Percentiles rank a stretch among this genome's conserved stretches.
Evolutionary conservation across 2,329 filamentous ascomycete genomes (phyloP).

Genomic region (Berkeleyomyces rouxiae): DNA sequence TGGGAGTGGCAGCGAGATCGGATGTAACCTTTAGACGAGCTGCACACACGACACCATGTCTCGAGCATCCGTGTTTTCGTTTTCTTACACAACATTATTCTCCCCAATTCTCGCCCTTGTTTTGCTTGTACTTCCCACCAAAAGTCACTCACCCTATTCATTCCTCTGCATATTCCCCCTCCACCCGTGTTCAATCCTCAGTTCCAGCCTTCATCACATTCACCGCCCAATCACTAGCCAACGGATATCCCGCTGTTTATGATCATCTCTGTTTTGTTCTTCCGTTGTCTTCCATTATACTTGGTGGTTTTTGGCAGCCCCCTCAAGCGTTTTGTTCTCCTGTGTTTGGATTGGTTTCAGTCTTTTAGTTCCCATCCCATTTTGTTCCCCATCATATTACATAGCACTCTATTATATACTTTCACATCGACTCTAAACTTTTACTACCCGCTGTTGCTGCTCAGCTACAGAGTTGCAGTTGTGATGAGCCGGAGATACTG

Average conservation of each 20-base stretch:
- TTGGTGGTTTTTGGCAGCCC: background rate
- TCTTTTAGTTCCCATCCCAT: background rate
- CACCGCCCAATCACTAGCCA: no score
- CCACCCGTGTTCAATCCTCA: background rate
- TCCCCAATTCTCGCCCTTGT: no score
- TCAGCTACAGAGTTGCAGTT: background rate
- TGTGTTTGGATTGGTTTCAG: background rate
- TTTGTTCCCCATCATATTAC: conserved; percentile 17
- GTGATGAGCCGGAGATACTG: no score
- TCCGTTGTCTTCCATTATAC: background rate
- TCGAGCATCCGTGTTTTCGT: no score
- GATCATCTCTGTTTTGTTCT: background rate
- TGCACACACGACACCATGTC: no score
- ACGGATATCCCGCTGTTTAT: background rate
- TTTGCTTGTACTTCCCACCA: no score
- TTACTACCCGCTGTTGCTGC: background rate
- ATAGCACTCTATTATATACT: background rate
- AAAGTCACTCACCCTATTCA: no score
- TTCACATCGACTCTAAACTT: background rate
- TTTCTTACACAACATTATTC: no score
- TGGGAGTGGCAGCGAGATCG: no score
- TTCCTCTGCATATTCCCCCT: no score
- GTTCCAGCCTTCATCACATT: background rate
- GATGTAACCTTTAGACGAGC: no score
- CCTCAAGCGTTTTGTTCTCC: background rate